Evolutionary conservation across 208 protist genomes (phyloP).

Genomic region (Trypanosoma rangeli): DNA sequence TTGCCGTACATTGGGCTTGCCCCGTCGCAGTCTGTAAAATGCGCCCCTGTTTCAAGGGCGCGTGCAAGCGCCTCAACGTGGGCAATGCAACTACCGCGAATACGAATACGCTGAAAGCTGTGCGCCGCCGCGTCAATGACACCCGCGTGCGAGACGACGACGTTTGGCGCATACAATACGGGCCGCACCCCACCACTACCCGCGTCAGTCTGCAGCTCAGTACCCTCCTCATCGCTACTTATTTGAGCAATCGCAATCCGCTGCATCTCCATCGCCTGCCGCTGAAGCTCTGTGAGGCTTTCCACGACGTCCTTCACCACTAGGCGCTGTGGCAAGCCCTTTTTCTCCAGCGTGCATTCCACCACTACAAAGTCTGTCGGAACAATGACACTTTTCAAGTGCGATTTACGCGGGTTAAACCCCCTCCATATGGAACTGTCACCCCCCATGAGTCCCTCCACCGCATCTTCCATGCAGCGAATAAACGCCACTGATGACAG

Average conservation of each 20-base stretch:
- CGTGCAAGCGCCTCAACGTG: conserved; percentile 69
- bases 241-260: conserved; percentile 63
- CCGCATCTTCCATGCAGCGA: conserved; percentile 14
- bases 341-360: conserved; percentile 79
- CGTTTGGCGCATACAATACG: conserved; percentile 80
- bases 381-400: conserved; percentile 36
- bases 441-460: conserved; percentile 10
- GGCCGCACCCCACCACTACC: conserved; percentile 39
- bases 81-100: conserved; percentile 79
- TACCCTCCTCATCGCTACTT: conserved; percentile 14
- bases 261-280: conserved; percentile 62
- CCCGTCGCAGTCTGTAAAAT: conserved; percentile 57
- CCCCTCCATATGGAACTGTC: conserved; percentile 27
- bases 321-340: conserved; percentile 79
- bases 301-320: conserved; percentile 82
- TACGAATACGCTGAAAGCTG: conserved; percentile 83
- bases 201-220: conserved; percentile 13
- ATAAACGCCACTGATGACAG: background rate
- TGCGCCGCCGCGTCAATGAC: conserved; percentile 76
- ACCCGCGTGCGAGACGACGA: conserved; percentile 80
- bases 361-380: conserved; percentile 76
- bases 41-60: conserved; percentile 52
- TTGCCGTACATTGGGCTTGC: conserved; percentile 19
- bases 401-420: conserved; percentile 24
- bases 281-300: conserved; percentile 70